These are phyloP conservation scores for Carex pumila DNA, from an alignment of 176 grass and related monocot species.

Conservation along the genomic window DNA sequence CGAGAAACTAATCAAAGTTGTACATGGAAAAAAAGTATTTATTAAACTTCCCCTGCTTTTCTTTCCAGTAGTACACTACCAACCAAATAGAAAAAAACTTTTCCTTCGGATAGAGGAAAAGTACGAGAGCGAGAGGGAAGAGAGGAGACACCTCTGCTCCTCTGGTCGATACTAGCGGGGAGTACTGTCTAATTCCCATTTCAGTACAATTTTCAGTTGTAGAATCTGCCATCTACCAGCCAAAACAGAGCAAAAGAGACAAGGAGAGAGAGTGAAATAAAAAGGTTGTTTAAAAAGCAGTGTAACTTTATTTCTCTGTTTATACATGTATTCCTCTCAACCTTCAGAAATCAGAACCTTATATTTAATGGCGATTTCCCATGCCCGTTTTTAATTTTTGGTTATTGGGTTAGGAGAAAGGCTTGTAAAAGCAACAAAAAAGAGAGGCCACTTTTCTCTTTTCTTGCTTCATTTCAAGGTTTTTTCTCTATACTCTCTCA, in stretches of 20 bases:
- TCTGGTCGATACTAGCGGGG: constrained; percentile 9
- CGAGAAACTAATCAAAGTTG: not conserved
- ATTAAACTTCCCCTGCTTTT: not conserved
- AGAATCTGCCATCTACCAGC: constrained; percentile 5
- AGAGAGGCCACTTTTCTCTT: not conserved
- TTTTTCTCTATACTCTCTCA: constrained; percentile 8
- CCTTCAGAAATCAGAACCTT: not conserved
- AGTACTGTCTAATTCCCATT: constrained; percentile 24
- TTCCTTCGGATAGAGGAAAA: not conserved
- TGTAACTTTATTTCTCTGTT: constrained; percentile 15
- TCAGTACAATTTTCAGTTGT: constrained; percentile 13
- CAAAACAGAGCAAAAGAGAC: constrained; percentile 1
- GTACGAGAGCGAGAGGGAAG: not conserved
- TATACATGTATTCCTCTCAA: not conserved
- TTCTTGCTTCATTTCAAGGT: constrained; percentile 1
- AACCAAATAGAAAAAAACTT: constrained; percentile 6
- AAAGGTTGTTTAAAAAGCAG: constrained; percentile 26
- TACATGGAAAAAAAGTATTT: not conserved
- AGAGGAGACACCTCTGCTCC: constrained; percentile 2
- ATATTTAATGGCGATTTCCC: constrained; percentile 10
- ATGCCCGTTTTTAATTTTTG: not conserved
- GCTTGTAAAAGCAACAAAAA: not conserved
- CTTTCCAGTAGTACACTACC: not conserved
- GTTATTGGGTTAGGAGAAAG: constrained; percentile 21
- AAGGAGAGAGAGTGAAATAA: not conserved